Conservation (phyloP, 164 flowering plant genomes). For the Amborella trichopoda region DNA sequence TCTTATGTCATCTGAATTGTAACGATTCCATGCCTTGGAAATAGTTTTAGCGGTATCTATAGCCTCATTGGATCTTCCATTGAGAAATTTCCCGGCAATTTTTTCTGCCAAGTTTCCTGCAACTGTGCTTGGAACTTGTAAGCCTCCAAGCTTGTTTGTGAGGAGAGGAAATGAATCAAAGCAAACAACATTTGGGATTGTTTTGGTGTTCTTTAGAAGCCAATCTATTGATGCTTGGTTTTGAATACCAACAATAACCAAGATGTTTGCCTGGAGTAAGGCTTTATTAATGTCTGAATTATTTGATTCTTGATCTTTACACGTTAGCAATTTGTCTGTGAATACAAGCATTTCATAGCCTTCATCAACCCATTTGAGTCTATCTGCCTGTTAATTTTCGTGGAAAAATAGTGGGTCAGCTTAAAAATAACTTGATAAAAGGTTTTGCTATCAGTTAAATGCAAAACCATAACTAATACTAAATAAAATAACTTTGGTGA, state of each 20-base stretch:
- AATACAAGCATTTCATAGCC: slow-evolving; percentile 70
- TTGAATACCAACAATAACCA: slow-evolving; percentile 58
- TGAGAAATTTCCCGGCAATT: slow-evolving; percentile 14
- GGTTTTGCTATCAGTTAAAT: too few species aligned
- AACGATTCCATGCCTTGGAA: slow-evolving; percentile 77
- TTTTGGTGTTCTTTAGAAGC: slow-evolving; percentile 32
- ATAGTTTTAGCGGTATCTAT: slow-evolving; percentile 41
- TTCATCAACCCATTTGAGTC: slow-evolving; percentile 88
- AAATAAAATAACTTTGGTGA: too few species aligned
- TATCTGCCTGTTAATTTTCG: slow-evolving; percentile 42
- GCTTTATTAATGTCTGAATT: slow-evolving; percentile 18
- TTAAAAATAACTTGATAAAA: too few species aligned
- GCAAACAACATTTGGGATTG: slow-evolving; percentile 48
- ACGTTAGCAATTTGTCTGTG: slow-evolving; percentile 23
- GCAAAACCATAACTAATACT: too few species aligned
- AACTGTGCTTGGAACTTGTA: slow-evolving; percentile 14
- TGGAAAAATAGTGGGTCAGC: background rate
- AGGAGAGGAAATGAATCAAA: slow-evolving; percentile 59
- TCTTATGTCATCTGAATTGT: slow-evolving; percentile 85
- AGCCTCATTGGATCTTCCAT: slow-evolving; percentile 25
- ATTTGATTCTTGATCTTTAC: slow-evolving; percentile 12
- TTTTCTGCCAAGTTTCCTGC: slow-evolving; percentile 27
- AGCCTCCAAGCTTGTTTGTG: slow-evolving; percentile 63
- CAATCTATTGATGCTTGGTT: slow-evolving; percentile 44
- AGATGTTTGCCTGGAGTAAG: slow-evolving; percentile 33